A percentile compares a stretch with the other conserved stretches of the same genome.
Conservation (phyloP, 169 alveolate species). For the Cryptosporidium baileyi region DNA sequence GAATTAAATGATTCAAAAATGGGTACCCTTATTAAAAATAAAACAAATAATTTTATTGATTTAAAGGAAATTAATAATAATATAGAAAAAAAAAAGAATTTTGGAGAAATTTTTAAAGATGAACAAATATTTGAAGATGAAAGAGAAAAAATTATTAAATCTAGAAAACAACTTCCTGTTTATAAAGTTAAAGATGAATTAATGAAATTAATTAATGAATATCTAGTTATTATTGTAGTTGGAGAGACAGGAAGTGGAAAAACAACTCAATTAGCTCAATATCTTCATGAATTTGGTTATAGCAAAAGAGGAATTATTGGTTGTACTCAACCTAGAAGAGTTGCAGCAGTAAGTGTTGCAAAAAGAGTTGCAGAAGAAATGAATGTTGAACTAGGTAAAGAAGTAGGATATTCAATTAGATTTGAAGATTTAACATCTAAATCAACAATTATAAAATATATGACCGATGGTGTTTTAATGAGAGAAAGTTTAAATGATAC, state of each 20-base stretch:
- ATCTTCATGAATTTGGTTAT: slow-evolving; percentile 94
- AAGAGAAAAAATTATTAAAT: neutral
- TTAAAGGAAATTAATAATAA: too few relatives aligned
- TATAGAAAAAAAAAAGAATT: too few relatives aligned
- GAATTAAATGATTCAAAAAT: slow-evolving; percentile 90
- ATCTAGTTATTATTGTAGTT: slow-evolving; percentile 94
- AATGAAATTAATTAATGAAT: slow-evolving; percentile 83
- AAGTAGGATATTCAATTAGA: slow-evolving; percentile 98
- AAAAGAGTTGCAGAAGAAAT: slow-evolving; percentile 99
- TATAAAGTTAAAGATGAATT: slow-evolving; percentile 75
- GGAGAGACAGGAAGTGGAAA: slow-evolving; percentile 99
- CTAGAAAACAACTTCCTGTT: slow-evolving; percentile 83
- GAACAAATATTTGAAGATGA: neutral
- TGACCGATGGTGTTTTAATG: slow-evolving; percentile 99
- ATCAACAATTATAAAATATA: slow-evolving; percentile 94
- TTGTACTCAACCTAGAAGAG: slow-evolving; percentile 99
- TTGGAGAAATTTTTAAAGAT: too few relatives aligned
- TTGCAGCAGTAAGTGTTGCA: slow-evolving; percentile 99
- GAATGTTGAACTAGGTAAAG: slow-evolving; percentile 92
- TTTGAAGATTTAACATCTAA: slow-evolving; percentile 98
- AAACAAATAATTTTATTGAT: slow-evolving; percentile 57
- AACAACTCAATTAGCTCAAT: slow-evolving; percentile 96
- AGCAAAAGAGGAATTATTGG: slow-evolving; percentile 92
- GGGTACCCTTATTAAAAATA: slow-evolving; percentile 82
- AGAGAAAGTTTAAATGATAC: slow-evolving; percentile 98